phyloP scores from a whole-genome alignment of 768 basidiomycete species.

The Exsudoporus frostii region DNA sequence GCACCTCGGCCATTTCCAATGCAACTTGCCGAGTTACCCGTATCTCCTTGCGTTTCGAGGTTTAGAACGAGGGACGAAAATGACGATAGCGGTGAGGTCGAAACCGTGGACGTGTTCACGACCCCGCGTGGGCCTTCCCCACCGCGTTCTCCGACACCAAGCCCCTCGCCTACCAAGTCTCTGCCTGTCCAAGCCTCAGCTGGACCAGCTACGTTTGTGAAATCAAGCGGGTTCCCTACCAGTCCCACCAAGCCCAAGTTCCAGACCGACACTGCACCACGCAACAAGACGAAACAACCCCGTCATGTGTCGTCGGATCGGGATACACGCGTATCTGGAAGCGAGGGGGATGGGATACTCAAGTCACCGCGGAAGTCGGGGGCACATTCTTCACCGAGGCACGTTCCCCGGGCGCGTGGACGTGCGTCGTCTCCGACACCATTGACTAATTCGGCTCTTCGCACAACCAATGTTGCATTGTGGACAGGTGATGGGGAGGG shows the following conservation, averaged over 20 bases:
- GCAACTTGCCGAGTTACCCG: conserved; percentile 6
- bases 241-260: conserved; percentile 9
- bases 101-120: conserved; percentile 22
- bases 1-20: conserved; percentile 28
- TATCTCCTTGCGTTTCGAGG: background rate
- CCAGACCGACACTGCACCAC: background rate
- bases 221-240: conserved; percentile 3
- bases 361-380: conserved; percentile 28
- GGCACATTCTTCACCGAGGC: conserved; percentile 25
- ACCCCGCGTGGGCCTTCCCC: conserved; percentile 20
- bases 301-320: background rate
- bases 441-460: background rate
- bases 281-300: background rate
- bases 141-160: conserved; percentile 21
- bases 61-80: background rate
- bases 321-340: conserved; percentile 1
- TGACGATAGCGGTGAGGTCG: background rate
- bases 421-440: conserved; percentile 16
- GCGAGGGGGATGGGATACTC: conserved; percentile 3
- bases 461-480: background rate
- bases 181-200: background rate
- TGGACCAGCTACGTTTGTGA: background rate
- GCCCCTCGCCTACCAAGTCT: conserved; percentile 7
- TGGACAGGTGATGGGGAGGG: background rate
- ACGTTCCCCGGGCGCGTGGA: background rate